Percentiles rank a stretch among this genome's conserved stretches.
phyloP scores from a whole-genome alignment of 2,329 filamentous ascomycete genomes.

The Alternaria arbusti region DNA sequence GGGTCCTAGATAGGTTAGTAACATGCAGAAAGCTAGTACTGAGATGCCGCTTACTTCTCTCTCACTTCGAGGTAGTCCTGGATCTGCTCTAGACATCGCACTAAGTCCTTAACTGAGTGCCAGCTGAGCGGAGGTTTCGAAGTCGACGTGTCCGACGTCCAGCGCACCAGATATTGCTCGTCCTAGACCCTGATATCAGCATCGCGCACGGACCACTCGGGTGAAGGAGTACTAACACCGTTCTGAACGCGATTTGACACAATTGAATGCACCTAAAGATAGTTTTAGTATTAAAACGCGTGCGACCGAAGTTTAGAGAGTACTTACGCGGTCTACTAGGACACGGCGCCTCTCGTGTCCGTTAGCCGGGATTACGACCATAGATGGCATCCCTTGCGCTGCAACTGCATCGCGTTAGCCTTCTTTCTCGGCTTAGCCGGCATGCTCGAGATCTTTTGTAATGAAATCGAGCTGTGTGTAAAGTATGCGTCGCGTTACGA shows the following conservation, averaged over 20 bases:
- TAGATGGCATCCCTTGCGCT: constrained; percentile 30
- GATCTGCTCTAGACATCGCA: constrained; percentile 47
- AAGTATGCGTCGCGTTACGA: too few relatives aligned
- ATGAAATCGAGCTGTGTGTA: background rate
- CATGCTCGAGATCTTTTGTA: background rate
- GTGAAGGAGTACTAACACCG: constrained; percentile 23
- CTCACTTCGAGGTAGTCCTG: constrained; percentile 51
- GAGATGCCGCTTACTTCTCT: constrained; percentile 25
- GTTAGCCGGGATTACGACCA: constrained; percentile 35
- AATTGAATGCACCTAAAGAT: constrained; percentile 8
- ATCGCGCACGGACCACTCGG: constrained; percentile 21
- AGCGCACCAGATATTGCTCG: constrained; percentile 54
- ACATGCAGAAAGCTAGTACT: background rate
- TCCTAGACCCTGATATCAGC: constrained; percentile 36
- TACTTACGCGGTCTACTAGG: constrained; percentile 30
- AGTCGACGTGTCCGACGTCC: constrained; percentile 32
- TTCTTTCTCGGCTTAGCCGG: background rate
- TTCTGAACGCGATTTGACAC: constrained; percentile 37
- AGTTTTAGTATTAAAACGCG: background rate
- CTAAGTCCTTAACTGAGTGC: constrained; percentile 52
- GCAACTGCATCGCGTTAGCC: constrained; percentile 8
- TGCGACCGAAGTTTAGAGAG: background rate
- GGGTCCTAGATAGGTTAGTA: constrained; percentile 15
- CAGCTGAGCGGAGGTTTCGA: constrained; percentile 48
- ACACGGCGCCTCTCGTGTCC: constrained; percentile 28